These are phyloP conservation scores for Elsinoe australis DNA, from an alignment of 2,329 filamentous ascomycete genomes.

Conservation along the genomic window DNA sequence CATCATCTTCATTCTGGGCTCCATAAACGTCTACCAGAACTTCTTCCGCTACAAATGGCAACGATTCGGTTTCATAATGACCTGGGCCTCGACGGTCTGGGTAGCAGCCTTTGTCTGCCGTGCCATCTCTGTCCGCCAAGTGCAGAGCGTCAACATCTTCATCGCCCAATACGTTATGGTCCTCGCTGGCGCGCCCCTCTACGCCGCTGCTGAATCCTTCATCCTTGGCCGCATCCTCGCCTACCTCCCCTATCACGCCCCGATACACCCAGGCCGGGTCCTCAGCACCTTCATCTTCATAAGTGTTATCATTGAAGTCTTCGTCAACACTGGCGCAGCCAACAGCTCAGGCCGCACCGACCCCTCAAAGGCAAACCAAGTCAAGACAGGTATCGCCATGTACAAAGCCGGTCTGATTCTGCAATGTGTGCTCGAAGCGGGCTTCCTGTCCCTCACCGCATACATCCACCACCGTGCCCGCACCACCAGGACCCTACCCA, in stretches of 20 bases:
- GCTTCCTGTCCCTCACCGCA: slow-evolving; percentile 42
- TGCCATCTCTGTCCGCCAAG: slow-evolving; percentile 46
- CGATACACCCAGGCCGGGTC: slow-evolving; percentile 50
- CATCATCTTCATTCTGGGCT: slow-evolving; percentile 41
- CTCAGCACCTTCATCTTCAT: slow-evolving; percentile 52
- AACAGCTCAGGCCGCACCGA: slow-evolving; percentile 34
- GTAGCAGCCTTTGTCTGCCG: slow-evolving; percentile 50
- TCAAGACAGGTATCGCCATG: slow-evolving; percentile 39
- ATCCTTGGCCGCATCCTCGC: slow-evolving; percentile 53
- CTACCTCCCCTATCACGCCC: slow-evolving; percentile 54
- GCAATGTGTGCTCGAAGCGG: slow-evolving; percentile 44
- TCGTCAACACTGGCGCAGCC: slow-evolving; percentile 47
- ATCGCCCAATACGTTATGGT: slow-evolving; percentile 37
- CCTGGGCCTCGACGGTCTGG: slow-evolving; percentile 25
- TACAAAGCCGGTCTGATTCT: slow-evolving; percentile 45
- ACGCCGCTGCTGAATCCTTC: slow-evolving; percentile 54
- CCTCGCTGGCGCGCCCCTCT: slow-evolving; percentile 47
- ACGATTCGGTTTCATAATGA: slow-evolving; percentile 24
- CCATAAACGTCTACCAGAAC: slow-evolving; percentile 49
- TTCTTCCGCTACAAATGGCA: slow-evolving; percentile 27
- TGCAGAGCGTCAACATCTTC: slow-evolving; percentile 36
- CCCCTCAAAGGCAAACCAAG: slow-evolving; percentile 27
- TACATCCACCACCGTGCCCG: slow-evolving; percentile 36
- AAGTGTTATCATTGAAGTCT: slow-evolving; percentile 44
- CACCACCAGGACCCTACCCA: slow-evolving; percentile 35